Percentiles rank a stretch among this genome's conserved stretches.
Conservation (phyloP, 2,329 filamentous ascomycete species). For the Endoconidiophora polonica region DNA sequence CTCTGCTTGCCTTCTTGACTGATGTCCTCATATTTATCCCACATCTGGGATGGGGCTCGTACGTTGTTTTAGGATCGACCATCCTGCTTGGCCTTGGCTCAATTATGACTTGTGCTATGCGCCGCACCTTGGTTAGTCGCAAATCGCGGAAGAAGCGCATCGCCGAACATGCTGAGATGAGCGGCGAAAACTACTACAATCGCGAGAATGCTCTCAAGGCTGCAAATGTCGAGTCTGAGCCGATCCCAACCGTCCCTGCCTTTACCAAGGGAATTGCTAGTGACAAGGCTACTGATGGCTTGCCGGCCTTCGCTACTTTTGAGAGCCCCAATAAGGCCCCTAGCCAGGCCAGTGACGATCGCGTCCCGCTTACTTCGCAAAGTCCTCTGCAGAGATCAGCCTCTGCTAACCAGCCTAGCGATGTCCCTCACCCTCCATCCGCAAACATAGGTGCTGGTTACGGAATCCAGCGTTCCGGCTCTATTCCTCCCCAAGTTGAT, state of each 20-base stretch:
- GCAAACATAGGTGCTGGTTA: constrained; percentile 22
- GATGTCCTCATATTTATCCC: constrained; percentile 91
- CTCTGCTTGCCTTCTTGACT: constrained; percentile 75
- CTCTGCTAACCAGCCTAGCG: constrained; percentile 3
- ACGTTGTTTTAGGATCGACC: constrained; percentile 78
- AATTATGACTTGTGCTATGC: constrained; percentile 86
- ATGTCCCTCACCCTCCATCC: not conserved
- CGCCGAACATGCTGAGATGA: constrained; percentile 92
- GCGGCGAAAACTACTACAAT: constrained; percentile 79
- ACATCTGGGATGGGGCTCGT: constrained; percentile 85
- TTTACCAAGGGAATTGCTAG: constrained; percentile 28
- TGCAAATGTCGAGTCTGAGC: constrained; percentile 30
- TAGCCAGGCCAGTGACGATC: constrained; percentile 48
- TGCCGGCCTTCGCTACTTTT: constrained; percentile 45
- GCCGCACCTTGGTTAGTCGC: constrained; percentile 73
- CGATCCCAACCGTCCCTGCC: constrained; percentile 37
- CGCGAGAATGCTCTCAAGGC: constrained; percentile 42
- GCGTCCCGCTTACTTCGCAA: constrained; percentile 49
- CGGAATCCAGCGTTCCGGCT: constrained; percentile 24
- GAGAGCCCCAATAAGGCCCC: constrained; percentile 37
- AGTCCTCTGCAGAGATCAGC: constrained; percentile 42
- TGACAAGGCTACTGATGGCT: constrained; percentile 28
- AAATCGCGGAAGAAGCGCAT: constrained; percentile 89
- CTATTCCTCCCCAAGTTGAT: constrained; percentile 29
- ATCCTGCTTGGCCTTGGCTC: constrained; percentile 68